Conservation (phyloP, 2,329 filamentous ascomycete genomes). For the Ceratocystis eucalypticola region DNA sequence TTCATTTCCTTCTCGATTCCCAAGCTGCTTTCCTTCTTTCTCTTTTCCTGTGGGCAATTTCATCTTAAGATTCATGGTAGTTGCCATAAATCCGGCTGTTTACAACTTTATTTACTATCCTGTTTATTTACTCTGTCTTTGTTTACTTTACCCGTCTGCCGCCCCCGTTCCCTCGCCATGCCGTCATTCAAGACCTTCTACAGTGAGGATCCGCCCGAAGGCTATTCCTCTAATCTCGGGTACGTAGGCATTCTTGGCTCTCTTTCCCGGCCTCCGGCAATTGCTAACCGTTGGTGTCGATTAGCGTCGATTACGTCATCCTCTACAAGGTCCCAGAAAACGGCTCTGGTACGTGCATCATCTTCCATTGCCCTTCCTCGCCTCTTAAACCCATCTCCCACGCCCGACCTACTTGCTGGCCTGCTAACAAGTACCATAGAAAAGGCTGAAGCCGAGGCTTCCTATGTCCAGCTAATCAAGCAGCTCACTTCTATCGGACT, state of each 20-base stretch:
- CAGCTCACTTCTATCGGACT: slow-evolving; percentile 68
- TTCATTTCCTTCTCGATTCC: slow-evolving; percentile 3
- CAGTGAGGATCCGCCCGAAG: slow-evolving; percentile 17
- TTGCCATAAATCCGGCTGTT: neutral
- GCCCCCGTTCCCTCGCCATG: slow-evolving; percentile 3
- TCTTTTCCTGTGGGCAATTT: neutral
- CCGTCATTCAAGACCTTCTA: slow-evolving; percentile 19
- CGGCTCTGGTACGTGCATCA: slow-evolving; percentile 36
- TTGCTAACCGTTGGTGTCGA: neutral
- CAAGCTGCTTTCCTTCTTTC: neutral
- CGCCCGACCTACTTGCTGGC: neutral
- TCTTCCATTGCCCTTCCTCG: neutral
- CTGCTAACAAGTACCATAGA: slow-evolving; percentile 9
- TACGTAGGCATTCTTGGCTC: slow-evolving; percentile 7
- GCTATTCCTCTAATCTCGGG: slow-evolving; percentile 17
- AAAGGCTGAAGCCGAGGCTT: slow-evolving; percentile 51
- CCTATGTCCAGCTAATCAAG: slow-evolving; percentile 66
- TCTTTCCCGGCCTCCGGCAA: neutral
- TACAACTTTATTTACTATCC: slow-evolving; percentile 4
- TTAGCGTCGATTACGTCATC: slow-evolving; percentile 79
- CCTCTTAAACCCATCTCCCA: neutral
- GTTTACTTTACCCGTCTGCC: neutral
- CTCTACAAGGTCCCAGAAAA: slow-evolving; percentile 57
- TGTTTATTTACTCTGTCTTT: neutral
- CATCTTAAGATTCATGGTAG: neutral